phyloP scores from a whole-genome alignment of 164 flowering plant species.

The Vitis labrusca region DNA sequence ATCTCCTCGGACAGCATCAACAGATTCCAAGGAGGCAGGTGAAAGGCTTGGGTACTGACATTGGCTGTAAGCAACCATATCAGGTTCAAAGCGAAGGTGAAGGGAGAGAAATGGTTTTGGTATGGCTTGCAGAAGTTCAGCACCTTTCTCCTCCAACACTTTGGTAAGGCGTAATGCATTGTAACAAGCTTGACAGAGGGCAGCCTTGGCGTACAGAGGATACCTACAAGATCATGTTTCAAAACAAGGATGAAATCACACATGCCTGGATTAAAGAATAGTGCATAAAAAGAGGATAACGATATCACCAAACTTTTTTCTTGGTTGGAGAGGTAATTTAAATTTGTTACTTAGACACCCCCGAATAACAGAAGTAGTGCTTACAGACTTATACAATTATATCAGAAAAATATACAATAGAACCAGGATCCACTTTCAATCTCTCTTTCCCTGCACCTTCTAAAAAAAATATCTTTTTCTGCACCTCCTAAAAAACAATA shows the following conservation, averaged over 20 bases:
- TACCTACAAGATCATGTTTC: conserved; percentile 41
- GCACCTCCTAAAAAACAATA: too few relatives aligned
- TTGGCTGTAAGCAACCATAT: conserved; percentile 98
- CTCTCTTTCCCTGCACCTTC: too few relatives aligned
- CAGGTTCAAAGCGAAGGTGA: conserved; percentile 97
- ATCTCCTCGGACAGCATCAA: conserved; percentile 71
- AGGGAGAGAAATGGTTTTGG: conserved; percentile 95
- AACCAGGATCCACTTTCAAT: too few relatives aligned
- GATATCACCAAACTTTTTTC: too few relatives aligned
- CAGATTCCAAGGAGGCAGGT: conserved; percentile 55
- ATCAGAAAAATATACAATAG: too few relatives aligned
- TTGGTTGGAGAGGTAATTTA: too few relatives aligned
- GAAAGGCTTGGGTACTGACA: conserved; percentile 75
- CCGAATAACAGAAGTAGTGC: too few relatives aligned
- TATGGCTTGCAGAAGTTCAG: conserved; percentile 70
- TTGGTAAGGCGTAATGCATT: conserved; percentile 68
- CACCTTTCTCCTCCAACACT: conserved; percentile 64
- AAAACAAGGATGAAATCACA: too few relatives aligned
- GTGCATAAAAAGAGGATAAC: background rate
- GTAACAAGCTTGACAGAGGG: conserved; percentile 91
- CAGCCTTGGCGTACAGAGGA: conserved; percentile 78
- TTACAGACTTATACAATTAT: too few relatives aligned
- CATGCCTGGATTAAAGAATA: background rate
- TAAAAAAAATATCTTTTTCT: too few relatives aligned
- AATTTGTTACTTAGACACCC: too few relatives aligned